Conservation (phyloP, 2,329 filamentous ascomycete species). For the Fusarium pseudocircinatum region DNA sequence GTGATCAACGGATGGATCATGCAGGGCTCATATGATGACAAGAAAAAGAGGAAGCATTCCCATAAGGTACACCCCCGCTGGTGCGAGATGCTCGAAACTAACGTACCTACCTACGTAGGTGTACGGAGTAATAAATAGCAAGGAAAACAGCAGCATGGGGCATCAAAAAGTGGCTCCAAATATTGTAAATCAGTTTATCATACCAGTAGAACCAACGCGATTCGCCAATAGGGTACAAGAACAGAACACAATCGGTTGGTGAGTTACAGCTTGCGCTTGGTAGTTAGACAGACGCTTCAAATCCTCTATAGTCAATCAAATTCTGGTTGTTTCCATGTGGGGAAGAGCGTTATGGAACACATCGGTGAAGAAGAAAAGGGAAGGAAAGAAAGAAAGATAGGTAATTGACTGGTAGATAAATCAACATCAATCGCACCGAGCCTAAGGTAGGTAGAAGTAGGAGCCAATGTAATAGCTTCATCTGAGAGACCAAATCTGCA, state of each 20-base stretch:
- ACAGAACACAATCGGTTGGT: constrained; percentile 8
- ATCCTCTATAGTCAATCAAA: not conserved
- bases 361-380: not conserved
- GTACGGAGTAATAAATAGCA: not conserved
- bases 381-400: not conserved
- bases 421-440: not conserved
- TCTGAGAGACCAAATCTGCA: not conserved
- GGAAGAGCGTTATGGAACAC: constrained; percentile 1
- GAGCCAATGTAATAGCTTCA: not conserved
- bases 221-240: constrained; percentile 8
- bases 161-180: constrained; percentile 29
- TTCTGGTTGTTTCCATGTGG: constrained; percentile 1
- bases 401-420: not conserved
- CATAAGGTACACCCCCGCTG: not conserved
- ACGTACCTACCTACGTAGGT: not conserved
- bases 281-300: not conserved
- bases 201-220: constrained; percentile 1
- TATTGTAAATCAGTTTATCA: constrained; percentile 17
- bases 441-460: not conserved
- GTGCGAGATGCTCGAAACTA: not conserved
- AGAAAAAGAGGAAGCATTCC: constrained; percentile 3
- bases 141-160: constrained; percentile 12
- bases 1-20: constrained; percentile 31
- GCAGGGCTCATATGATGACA: constrained; percentile 32
- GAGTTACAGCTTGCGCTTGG: not conserved